A percentile compares a stretch with the other conserved stretches of the same genome.
Conservation (phyloP, 2,329 filamentous ascomycete genomes). For the Pseudogymnoascus sp. region DNA sequence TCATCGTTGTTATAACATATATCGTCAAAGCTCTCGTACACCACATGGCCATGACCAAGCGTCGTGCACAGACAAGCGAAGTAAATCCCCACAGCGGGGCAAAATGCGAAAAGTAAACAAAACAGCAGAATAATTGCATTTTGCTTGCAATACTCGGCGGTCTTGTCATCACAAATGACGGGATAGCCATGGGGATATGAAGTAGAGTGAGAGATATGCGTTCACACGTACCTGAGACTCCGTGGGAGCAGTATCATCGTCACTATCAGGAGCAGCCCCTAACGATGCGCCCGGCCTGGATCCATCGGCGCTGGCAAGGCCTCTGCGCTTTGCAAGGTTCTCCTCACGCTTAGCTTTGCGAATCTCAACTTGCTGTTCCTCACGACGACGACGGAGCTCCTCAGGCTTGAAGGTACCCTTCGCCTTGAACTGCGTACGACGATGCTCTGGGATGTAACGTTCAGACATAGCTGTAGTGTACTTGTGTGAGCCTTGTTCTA, state of each 20-base stretch:
- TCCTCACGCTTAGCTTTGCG: slow-evolving; percentile 98
- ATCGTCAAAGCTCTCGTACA: neutral
- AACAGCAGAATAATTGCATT: slow-evolving; percentile 6
- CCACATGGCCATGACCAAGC: neutral
- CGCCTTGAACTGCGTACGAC: slow-evolving; percentile 98
- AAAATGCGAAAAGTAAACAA: slow-evolving; percentile 11
- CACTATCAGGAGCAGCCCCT: slow-evolving; percentile 87
- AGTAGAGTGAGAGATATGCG: neutral
- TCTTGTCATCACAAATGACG: neutral
- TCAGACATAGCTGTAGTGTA: slow-evolving; percentile 66
- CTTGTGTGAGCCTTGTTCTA: slow-evolving; percentile 11
- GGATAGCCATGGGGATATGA: neutral
- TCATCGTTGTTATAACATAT: slow-evolving; percentile 8
- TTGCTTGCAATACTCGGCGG: neutral
- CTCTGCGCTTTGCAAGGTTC: slow-evolving; percentile 95
- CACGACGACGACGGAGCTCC: slow-evolving; percentile 93
- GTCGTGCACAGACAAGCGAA: slow-evolving; percentile 4
- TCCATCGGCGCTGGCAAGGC: slow-evolving; percentile 73
- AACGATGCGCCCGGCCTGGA: slow-evolving; percentile 69
- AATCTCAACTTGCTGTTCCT: slow-evolving; percentile 99
- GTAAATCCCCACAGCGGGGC: slow-evolving; percentile 10
- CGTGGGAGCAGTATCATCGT: slow-evolving; percentile 91
- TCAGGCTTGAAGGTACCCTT: slow-evolving; percentile 99
- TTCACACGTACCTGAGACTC: slow-evolving; percentile 79
- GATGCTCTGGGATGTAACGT: slow-evolving; percentile 98